A percentile compares a stretch with the other conserved stretches of the same genome.
Evolutionary conservation across 768 basidiomycete genomes (phyloP).

Genomic region (Suillus fuscotomentosus): DNA sequence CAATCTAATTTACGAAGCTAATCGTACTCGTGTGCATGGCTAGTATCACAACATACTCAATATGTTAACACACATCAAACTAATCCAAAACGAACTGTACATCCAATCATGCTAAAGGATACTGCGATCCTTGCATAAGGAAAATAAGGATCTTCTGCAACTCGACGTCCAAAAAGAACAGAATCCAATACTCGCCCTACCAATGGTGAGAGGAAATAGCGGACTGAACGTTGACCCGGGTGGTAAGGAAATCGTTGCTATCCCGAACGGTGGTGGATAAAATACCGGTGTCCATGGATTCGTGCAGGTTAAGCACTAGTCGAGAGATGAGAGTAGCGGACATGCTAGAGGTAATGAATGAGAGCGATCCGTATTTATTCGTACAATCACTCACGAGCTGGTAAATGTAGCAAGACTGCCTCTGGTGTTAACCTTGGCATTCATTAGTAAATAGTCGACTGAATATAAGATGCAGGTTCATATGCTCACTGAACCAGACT

Average conservation of each 20-base stretch:
- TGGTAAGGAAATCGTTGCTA: background rate
- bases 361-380: too few species aligned
- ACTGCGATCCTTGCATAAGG: background rate
- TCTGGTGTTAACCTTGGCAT: background rate
- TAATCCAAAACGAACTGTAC: background rate
- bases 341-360: background rate
- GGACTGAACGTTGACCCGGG: background rate
- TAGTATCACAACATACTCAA: background rate
- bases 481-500: background rate
- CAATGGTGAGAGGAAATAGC: background rate
- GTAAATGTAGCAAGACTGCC: background rate
- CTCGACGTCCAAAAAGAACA: background rate
- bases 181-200: background rate
- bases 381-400: background rate
- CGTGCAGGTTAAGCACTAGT: background rate
- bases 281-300: background rate
- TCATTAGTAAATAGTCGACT: background rate
- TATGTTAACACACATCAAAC: background rate
- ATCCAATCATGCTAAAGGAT: background rate
- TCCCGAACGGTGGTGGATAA: background rate
- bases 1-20: background rate
- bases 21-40: background rate
- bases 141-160: background rate
- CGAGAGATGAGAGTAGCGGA: background rate
- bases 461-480: background rate